Evolutionary conservation across 2,329 filamentous ascomycete genomes (phyloP).

Genomic region (Ampelomyces quisqualis): DNA sequence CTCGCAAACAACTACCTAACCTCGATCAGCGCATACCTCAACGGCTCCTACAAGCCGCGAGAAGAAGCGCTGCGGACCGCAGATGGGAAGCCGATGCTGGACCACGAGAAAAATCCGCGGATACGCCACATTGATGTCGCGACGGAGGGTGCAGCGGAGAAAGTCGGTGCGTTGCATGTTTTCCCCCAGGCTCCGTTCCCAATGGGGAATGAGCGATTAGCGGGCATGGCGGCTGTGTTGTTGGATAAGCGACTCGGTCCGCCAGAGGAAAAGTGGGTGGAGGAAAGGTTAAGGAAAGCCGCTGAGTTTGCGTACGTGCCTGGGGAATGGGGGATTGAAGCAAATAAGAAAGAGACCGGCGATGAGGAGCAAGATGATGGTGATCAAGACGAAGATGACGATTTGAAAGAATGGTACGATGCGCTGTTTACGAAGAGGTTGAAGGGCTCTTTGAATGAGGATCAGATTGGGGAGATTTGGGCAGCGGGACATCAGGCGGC

Average conservation of each 20-base stretch:
- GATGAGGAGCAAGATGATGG: slow-evolving; percentile 14
- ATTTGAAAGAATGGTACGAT: slow-evolving; percentile 12
- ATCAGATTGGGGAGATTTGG: slow-evolving; percentile 25
- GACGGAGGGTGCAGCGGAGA: slow-evolving; percentile 10
- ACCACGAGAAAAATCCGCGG: slow-evolving; percentile 7
- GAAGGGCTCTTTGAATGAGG: slow-evolving; percentile 21
- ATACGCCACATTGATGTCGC: slow-evolving; percentile 11
- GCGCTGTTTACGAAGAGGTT: slow-evolving; percentile 17
- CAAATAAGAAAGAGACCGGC: slow-evolving; percentile 15
- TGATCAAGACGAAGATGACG: slow-evolving; percentile 1
- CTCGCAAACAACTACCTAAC: slow-evolving; percentile 20
- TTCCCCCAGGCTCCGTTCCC: slow-evolving; percentile 31
- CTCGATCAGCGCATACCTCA: slow-evolving; percentile 22
- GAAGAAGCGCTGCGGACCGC: slow-evolving; percentile 16
- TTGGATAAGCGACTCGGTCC: slow-evolving; percentile 31
- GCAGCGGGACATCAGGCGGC: slow-evolving; percentile 21
- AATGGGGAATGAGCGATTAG: slow-evolving; percentile 18
- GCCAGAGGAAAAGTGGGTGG: slow-evolving; percentile 34
- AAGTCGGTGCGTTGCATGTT: slow-evolving; percentile 21
- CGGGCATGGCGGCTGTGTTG: slow-evolving; percentile 23
- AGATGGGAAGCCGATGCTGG: slow-evolving; percentile 13
- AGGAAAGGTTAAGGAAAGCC: slow-evolving; percentile 30
- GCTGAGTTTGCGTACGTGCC: slow-evolving; percentile 34
- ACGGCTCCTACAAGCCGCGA: slow-evolving; percentile 22
- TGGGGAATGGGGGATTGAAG: slow-evolving; percentile 31